A percentile compares a stretch with the other conserved stretches of the same genome.
Evolutionary conservation across 1,284 basidiomycete species (phyloP).

Genomic region (Rhodofomes roseus): DNA sequence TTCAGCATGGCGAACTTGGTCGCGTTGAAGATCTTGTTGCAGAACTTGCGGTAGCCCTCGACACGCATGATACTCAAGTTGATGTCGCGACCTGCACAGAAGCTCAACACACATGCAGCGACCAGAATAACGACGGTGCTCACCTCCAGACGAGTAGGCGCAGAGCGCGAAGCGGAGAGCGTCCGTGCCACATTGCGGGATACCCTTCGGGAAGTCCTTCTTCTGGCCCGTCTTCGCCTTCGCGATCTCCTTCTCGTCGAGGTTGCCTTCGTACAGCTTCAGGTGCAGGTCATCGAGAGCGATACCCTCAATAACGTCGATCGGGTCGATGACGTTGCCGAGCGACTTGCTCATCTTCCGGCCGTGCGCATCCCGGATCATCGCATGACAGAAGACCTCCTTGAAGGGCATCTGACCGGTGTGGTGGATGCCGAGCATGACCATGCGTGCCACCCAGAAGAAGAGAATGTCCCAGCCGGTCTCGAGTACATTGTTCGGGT

Average conservation of each 20-base stretch:
- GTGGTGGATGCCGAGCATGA: slow-evolving; percentile 87
- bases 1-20: slow-evolving; percentile 98
- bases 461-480: slow-evolving; percentile 99
- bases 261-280: slow-evolving; percentile 88
- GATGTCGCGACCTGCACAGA: slow-evolving; percentile 79
- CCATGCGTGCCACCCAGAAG: slow-evolving; percentile 99
- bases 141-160: slow-evolving; percentile 89
- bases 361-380: slow-evolving; percentile 98
- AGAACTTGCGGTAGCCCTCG: slow-evolving; percentile 99
- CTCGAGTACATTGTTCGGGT: slow-evolving; percentile 88
- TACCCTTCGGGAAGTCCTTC: slow-evolving; percentile 99
- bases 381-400: slow-evolving; percentile 98
- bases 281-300: slow-evolving; percentile 82
- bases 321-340: slow-evolving; percentile 97
- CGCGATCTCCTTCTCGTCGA: slow-evolving; percentile 90
- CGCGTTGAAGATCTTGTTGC: slow-evolving; percentile 99
- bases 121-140: not conserved
- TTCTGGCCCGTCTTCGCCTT: slow-evolving; percentile 96
- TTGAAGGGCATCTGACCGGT: slow-evolving; percentile 93
- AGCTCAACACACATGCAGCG: not conserved
- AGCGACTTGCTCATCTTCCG: slow-evolving; percentile 99
- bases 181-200: slow-evolving; percentile 98
- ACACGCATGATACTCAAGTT: slow-evolving; percentile 95
- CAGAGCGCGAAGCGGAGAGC: slow-evolving; percentile 94
- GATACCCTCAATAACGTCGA: slow-evolving; percentile 93